These are phyloP conservation scores for Volvariella volvacea DNA, from an alignment of 1,284 basidiomycete species.

Conservation along the genomic window DNA sequence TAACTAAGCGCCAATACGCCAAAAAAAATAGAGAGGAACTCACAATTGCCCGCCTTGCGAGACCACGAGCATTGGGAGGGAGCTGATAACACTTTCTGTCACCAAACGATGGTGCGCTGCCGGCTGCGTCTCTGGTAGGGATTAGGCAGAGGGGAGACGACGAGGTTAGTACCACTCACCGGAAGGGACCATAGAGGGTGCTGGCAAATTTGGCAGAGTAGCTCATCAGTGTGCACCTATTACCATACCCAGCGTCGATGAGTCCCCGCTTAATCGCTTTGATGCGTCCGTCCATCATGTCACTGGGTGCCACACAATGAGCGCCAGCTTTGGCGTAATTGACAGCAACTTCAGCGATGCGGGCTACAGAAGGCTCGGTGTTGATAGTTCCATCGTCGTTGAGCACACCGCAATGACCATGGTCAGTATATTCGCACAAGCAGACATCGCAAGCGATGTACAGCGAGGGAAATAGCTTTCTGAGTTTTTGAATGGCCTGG, in stretches of 20 bases:
- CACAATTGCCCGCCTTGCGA: slow-evolving; percentile 91
- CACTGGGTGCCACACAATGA: slow-evolving; percentile 96
- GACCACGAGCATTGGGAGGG: slow-evolving; percentile 81
- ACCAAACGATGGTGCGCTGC: slow-evolving; percentile 91
- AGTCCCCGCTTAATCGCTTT: slow-evolving; percentile 84
- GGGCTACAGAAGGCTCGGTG: slow-evolving; percentile 68
- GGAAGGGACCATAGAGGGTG: slow-evolving; percentile 94
- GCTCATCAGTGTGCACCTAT: slow-evolving; percentile 89
- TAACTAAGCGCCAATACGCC: slow-evolving; percentile 1
- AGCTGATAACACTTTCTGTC: slow-evolving; percentile 98
- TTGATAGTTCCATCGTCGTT: slow-evolving; percentile 70
- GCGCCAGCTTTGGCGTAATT: slow-evolving; percentile 93
- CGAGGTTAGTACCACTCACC: slow-evolving; percentile 49
- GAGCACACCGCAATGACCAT: slow-evolving; percentile 94
- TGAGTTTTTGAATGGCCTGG: slow-evolving; percentile 76
- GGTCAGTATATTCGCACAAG: slow-evolving; percentile 99
- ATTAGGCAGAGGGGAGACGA: slow-evolving; percentile 1
- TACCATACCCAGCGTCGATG: slow-evolving; percentile 78
- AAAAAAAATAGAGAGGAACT: slow-evolving; percentile 21
- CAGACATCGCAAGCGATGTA: slow-evolving; percentile 96
- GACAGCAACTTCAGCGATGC: slow-evolving; percentile 90
- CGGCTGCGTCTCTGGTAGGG: slow-evolving; percentile 79
- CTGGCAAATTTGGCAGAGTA: slow-evolving; percentile 99
- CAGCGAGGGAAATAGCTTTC: slow-evolving; percentile 71
- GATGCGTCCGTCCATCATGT: slow-evolving; percentile 99